phyloP scores from a whole-genome alignment of 345 rosid genomes.

The Toxicodendron radicans region DNA sequence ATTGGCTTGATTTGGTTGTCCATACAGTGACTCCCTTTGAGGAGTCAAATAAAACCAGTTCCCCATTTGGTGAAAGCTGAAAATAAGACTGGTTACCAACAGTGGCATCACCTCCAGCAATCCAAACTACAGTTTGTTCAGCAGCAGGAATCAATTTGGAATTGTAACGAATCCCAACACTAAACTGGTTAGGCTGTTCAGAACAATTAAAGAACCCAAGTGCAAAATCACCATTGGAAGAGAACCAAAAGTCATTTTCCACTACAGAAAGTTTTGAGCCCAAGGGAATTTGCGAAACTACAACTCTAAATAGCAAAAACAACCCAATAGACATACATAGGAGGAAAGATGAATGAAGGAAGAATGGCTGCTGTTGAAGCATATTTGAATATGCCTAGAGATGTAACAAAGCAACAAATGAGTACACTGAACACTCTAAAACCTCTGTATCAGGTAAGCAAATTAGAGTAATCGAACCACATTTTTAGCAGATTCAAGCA shows the following conservation, averaged over 20 bases:
- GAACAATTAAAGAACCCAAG: slow-evolving; percentile 58
- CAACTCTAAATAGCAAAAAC: slow-evolving; percentile 35
- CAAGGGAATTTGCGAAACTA: slow-evolving; percentile 50
- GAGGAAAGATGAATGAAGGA: slow-evolving; percentile 29
- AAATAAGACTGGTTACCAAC: slow-evolving; percentile 66
- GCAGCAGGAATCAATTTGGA: slow-evolving; percentile 52
- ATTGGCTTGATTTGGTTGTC: slow-evolving; percentile 56
- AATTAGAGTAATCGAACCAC: slow-evolving; percentile 12
- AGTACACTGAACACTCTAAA: slow-evolving; percentile 14
- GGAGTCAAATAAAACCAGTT: slow-evolving; percentile 66
- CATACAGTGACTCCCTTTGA: slow-evolving; percentile 41
- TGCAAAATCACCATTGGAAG: slow-evolving; percentile 65
- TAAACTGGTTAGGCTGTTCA: slow-evolving; percentile 55
- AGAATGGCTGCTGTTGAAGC: slow-evolving; percentile 27
- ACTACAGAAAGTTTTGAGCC: slow-evolving; percentile 60
- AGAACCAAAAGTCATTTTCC: slow-evolving; percentile 61
- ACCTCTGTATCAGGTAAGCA: slow-evolving; percentile 7
- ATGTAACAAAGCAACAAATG: slow-evolving; percentile 17
- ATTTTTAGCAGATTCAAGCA: slow-evolving; percentile 12
- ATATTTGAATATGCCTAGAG: slow-evolving; percentile 35
- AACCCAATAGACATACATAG: slow-evolving; percentile 39
- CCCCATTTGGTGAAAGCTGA: slow-evolving; percentile 57
- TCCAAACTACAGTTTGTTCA: slow-evolving; percentile 64
- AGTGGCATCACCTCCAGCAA: slow-evolving; percentile 59
- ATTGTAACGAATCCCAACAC: slow-evolving; percentile 74